A percentile compares a stretch with the other conserved stretches of the same genome.
Evolutionary conservation across 495 filamentous ascomycete species (phyloP).

Genomic region (Lepidopterella palustris): DNA sequence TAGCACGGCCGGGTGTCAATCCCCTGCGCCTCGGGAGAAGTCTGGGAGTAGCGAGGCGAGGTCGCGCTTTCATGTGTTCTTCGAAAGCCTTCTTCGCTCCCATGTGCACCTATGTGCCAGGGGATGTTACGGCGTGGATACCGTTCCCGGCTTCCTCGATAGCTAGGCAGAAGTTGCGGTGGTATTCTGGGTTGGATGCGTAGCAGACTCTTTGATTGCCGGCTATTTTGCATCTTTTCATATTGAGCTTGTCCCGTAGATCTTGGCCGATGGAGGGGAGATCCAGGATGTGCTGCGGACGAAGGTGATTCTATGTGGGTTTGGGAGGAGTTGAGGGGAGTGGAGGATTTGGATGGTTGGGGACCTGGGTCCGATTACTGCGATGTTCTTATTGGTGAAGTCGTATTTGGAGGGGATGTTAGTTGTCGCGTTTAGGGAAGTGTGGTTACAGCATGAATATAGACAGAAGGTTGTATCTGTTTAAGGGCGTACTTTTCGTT

Average conservation of each 20-base stretch:
- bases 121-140: constrained; percentile 33
- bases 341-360: constrained; percentile 37
- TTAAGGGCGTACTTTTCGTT: constrained; percentile 28
- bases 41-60: constrained; percentile 29
- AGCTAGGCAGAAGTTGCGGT: constrained; percentile 31
- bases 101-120: constrained; percentile 26
- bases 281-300: constrained; percentile 36
- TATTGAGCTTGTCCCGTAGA: constrained; percentile 26
- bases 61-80: constrained; percentile 29
- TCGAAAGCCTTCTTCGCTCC: constrained; percentile 29
- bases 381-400: constrained; percentile 35
- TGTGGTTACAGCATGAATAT: too few species aligned
- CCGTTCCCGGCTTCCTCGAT: constrained; percentile 35
- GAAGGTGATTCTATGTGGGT: constrained; percentile 29
- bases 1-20: constrained; percentile 37
- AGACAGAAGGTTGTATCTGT: neutral
- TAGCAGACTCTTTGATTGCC: constrained; percentile 9
- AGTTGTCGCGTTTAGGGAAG: neutral
- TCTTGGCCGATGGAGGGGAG: constrained; percentile 29
- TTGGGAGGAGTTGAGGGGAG: constrained; percentile 27
- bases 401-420: constrained; percentile 23
- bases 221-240: constrained; percentile 15
- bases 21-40: constrained; percentile 33
- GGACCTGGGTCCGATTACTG: constrained; percentile 33
- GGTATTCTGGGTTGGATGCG: constrained; percentile 20